Base-by-base conservation (phyloP, 495 filamentous ascomycete species). In the Neurospora sp. region DNA sequence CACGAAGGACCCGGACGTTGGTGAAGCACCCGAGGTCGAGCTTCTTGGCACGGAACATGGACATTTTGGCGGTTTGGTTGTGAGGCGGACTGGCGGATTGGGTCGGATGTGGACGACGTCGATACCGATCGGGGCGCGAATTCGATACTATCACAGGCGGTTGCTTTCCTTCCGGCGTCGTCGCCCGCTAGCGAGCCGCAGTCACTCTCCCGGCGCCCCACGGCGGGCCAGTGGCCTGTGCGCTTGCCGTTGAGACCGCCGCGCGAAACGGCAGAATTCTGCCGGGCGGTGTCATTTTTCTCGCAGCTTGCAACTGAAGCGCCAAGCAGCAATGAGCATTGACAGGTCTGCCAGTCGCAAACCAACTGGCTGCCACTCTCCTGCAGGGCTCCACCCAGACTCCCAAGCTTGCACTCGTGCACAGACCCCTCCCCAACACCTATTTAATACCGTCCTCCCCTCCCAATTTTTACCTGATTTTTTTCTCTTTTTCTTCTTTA, bases 11-110 rank as follows among this genome's bases (percentile, higher is more conserved):
- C 70, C 89, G 89, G 80, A 89, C 86, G 78, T 98, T 98, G 82
- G 93, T 81, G 78, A 91, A 98, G 78, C 93, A 91, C 76, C 91
- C 89, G 73, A 99, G 83, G 75, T 97, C 93, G 41, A 98, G 88
- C 84, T 88, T 93, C 84, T 96, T 97, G 16, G 93, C 84, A 78
- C 93, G 85, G 83, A 96, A 97, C 79, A 91, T 89, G 38, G 93
- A 88, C 92, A 96, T 94, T 40, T 75, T 86, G 77, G 76, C 77
- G 76, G 78, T 69, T 71, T 68, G 69, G 40, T 22, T 16, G 20
- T n/a, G 1, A 17, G 10, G 31, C n/a, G 38, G 9, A 12, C 27
- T 44, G 40, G 59, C 39, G 12, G 16, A 3, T 12, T 69, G n/a
- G 38, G n/a, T 45, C 42, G 42, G 42, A 45, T n/a, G 16, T 42